Evolutionary conservation across 768 basidiomycete species (phyloP).

Genomic region (Amanita muscaria): DNA sequence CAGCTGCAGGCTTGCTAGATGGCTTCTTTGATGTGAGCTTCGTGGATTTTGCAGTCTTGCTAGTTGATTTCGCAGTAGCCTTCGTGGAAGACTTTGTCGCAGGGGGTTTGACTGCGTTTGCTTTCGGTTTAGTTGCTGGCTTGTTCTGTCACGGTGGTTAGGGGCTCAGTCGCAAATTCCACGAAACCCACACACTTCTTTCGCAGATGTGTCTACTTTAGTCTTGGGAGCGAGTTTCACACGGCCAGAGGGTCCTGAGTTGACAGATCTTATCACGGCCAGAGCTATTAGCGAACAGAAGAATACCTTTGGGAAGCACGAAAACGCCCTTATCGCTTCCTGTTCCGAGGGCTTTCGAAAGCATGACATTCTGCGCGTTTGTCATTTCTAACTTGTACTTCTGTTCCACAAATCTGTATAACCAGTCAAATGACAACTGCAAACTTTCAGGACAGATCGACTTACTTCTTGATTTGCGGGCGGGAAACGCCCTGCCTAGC

Average conservation of each 20-base stretch:
- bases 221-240: conserved; percentile 59
- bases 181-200: conserved; percentile 27
- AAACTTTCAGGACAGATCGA: conserved; percentile 7
- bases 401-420: conserved; percentile 70
- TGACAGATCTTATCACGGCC: not conserved
- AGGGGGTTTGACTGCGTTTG: conserved; percentile 21
- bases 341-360: conserved; percentile 71
- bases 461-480: conserved; percentile 87
- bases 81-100: conserved; percentile 14
- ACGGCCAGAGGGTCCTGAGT: conserved; percentile 54
- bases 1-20: conserved; percentile 21
- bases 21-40: conserved; percentile 18
- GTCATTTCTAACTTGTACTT: conserved; percentile 78
- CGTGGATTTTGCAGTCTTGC: conserved; percentile 20
- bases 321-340: conserved; percentile 82
- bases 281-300: conserved; percentile 1
- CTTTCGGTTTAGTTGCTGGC: conserved; percentile 29
- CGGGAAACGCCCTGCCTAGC: conserved; percentile 81
- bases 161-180: conserved; percentile 10
- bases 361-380: conserved; percentile 66
- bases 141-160: conserved; percentile 22
- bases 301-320: conserved; percentile 76
- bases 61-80: conserved; percentile 16
- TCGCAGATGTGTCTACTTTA: conserved; percentile 29
- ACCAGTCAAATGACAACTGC: conserved; percentile 12